Evolutionary conservation across 2,329 filamentous ascomycete species (phyloP).

Genomic region (Rhynchosporium agropyri): DNA sequence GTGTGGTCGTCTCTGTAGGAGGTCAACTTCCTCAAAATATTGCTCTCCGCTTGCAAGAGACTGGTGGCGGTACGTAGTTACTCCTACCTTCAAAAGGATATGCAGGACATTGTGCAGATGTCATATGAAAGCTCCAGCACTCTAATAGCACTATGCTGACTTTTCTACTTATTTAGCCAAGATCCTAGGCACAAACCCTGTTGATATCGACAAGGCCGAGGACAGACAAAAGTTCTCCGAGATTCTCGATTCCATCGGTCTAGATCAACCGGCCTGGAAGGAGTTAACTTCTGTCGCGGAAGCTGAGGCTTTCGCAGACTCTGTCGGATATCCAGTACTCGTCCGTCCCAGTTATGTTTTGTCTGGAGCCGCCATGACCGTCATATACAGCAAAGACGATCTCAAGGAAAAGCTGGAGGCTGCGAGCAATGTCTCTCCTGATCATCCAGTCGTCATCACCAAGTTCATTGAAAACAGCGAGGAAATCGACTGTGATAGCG

Average conservation of each 20-base stretch:
- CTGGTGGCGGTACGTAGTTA: slow-evolving; percentile 64
- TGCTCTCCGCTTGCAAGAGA: slow-evolving; percentile 88
- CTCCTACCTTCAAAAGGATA: neutral
- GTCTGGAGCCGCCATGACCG: slow-evolving; percentile 97
- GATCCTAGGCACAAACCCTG: slow-evolving; percentile 87
- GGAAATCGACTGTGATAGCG: slow-evolving; percentile 95
- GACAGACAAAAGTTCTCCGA: slow-evolving; percentile 98
- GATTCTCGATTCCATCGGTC: slow-evolving; percentile 93
- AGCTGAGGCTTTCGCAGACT: slow-evolving; percentile 82
- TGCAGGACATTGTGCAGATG: neutral
- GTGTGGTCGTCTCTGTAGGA: slow-evolving; percentile 93
- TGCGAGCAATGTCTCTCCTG: slow-evolving; percentile 86
- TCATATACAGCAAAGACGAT: slow-evolving; percentile 85
- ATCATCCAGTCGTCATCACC: slow-evolving; percentile 96
- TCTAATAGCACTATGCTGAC: neutral
- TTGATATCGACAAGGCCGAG: slow-evolving; percentile 96
- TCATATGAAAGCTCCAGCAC: neutral
- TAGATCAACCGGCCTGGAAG: slow-evolving; percentile 98
- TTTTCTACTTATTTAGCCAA: neutral
- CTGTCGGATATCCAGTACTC: slow-evolving; percentile 90
- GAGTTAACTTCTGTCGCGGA: slow-evolving; percentile 88
- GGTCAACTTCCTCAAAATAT: slow-evolving; percentile 98
- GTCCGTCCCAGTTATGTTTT: slow-evolving; percentile 95
- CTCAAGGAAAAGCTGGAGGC: slow-evolving; percentile 94
- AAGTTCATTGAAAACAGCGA: slow-evolving; percentile 97